Evolutionary conservation across 1,139 yeast species (phyloP).

Genomic region (Pichia sp.): DNA sequence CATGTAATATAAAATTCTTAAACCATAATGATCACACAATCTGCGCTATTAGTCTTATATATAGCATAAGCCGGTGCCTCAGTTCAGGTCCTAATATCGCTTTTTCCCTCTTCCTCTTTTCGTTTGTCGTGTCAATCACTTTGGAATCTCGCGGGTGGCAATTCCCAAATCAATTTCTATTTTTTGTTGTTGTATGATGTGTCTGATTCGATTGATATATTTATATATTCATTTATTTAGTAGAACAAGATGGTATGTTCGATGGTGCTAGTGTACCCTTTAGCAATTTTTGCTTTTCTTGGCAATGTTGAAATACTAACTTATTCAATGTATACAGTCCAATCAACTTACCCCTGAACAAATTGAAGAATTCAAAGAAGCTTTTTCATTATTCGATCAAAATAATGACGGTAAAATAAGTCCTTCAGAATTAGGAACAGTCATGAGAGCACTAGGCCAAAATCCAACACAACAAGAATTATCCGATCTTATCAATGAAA

Average conservation of each 20-base stretch:
- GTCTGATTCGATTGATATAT: too few species aligned
- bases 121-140: too few species aligned
- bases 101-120: too few species aligned
- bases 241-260: not conserved
- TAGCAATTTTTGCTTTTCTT: not conserved
- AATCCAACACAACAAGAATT: slow-evolving; percentile 95
- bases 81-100: too few species aligned
- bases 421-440: slow-evolving; percentile 92
- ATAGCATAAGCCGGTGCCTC: too few species aligned
- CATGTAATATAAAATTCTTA: too few species aligned
- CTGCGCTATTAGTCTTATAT: too few species aligned
- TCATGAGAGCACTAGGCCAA: slow-evolving; percentile 96
- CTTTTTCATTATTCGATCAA: slow-evolving; percentile 91
- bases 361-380: slow-evolving; percentile 95
- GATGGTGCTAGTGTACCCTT: not conserved
- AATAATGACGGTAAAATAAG: slow-evolving; percentile 96
- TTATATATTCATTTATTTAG: too few species aligned
- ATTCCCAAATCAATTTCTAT: too few species aligned
- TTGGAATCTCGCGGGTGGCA: too few species aligned
- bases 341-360: slow-evolving; percentile 82
- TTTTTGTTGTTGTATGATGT: too few species aligned
- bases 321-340: slow-evolving; percentile 12
- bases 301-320: not conserved
- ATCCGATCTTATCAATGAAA: slow-evolving; percentile 94
- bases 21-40: too few species aligned